Conservation (phyloP, 768 basidiomycete genomes). For the Thelephora ganbajun region DNA sequence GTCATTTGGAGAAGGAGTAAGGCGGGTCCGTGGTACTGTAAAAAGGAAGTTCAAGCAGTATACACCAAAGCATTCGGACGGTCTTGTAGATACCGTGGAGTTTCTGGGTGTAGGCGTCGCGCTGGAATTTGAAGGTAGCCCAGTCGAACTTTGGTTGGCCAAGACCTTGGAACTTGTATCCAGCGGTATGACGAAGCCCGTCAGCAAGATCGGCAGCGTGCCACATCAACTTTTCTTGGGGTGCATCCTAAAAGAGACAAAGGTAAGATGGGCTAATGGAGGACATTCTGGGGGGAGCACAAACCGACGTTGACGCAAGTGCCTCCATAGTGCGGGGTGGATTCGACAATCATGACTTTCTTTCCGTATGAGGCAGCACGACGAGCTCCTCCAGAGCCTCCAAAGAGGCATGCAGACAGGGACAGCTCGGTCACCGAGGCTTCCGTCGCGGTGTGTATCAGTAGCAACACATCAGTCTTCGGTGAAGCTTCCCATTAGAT, state of each 20-base stretch:
- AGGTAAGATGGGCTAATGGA: constrained; percentile 1
- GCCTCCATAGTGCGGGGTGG: constrained; percentile 63
- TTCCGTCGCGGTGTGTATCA: constrained; percentile 70
- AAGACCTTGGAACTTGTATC: constrained; percentile 57
- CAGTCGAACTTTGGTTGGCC: constrained; percentile 62
- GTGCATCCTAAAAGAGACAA: constrained; percentile 57
- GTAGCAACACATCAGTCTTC: constrained; percentile 32
- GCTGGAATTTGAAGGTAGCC: constrained; percentile 81
- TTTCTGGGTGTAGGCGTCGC: constrained; percentile 86
- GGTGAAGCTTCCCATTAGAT: too few species aligned
- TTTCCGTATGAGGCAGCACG: constrained; percentile 86
- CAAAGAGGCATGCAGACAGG: too few species aligned
- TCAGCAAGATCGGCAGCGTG: constrained; percentile 85
- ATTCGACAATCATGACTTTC: constrained; percentile 85
- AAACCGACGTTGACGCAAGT: constrained; percentile 96
- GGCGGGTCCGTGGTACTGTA: too few species aligned
- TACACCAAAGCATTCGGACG: too few species aligned
- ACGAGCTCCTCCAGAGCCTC: constrained; percentile 41
- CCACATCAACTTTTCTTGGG: constrained; percentile 99
- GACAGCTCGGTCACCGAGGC: background rate
- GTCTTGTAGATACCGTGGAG: constrained; percentile 86
- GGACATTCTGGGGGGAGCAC: constrained; percentile 15
- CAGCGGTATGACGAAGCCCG: constrained; percentile 63
- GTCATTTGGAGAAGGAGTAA: too few species aligned
- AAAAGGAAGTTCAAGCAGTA: too few species aligned